A percentile compares a stretch with the other conserved stretches of the same genome.
phyloP scores from a whole-genome alignment of 257 asterid species.

The Gardenia jasminoides region DNA sequence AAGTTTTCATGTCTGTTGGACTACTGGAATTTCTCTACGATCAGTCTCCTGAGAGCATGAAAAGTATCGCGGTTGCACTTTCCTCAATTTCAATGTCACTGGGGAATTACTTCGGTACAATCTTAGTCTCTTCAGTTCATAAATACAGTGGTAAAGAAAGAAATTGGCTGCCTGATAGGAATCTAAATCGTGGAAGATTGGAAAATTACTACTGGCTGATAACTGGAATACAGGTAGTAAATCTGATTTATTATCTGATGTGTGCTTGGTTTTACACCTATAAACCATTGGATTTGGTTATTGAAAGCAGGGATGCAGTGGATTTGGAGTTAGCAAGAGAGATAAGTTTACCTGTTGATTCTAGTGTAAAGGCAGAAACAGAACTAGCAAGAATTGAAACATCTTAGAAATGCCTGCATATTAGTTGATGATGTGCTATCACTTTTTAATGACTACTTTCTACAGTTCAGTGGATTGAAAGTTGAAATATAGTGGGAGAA shows the following conservation, averaged over 20 bases:
- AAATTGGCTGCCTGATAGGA: conserved; percentile 77
- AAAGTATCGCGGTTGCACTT: conserved; percentile 70
- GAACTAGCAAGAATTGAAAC: not conserved
- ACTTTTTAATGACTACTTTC: too few species aligned
- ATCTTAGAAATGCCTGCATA: not conserved
- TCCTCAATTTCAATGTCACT: conserved; percentile 54
- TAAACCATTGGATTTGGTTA: conserved; percentile 4
- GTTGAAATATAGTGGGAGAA: too few species aligned
- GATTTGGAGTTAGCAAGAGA: conserved; percentile 35
- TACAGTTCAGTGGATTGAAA: too few species aligned
- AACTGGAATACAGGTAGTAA: conserved; percentile 54
- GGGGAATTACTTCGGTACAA: conserved; percentile 60
- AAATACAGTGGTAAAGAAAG: conserved; percentile 37
- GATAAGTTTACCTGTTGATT: not conserved
- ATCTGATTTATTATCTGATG: conserved; percentile 49
- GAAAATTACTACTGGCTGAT: conserved; percentile 69
- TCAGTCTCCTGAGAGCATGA: conserved; percentile 87
- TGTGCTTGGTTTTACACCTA: conserved; percentile 55
- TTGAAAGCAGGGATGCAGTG: conserved; percentile 17
- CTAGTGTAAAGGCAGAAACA: not conserved
- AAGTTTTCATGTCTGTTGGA: conserved; percentile 64
- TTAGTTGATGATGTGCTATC: too few species aligned
- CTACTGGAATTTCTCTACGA: conserved; percentile 75
- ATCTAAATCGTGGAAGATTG: conserved; percentile 59
- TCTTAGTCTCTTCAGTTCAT: conserved; percentile 58